These are phyloP conservation scores for Lactarius evosmus DNA, from an alignment of 768 basidiomycete genomes.

Conservation along the genomic window DNA sequence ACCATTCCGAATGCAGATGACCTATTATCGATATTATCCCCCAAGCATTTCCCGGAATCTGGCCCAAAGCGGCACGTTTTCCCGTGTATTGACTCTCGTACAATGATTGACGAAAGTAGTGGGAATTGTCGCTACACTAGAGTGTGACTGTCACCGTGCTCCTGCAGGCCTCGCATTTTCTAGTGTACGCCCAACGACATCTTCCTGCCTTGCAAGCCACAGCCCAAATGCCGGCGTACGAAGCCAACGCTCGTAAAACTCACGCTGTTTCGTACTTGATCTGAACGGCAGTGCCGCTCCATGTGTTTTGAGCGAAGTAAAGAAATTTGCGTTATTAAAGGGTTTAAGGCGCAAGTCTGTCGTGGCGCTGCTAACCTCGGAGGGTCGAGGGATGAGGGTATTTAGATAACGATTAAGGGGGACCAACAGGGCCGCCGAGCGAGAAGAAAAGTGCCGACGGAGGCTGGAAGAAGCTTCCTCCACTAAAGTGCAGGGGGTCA, in stretches of 20 bases:
- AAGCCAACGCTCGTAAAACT: slow-evolving; percentile 78
- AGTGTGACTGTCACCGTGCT: background rate
- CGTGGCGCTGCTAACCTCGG: slow-evolving; percentile 41
- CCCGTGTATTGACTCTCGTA: background rate
- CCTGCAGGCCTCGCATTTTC: slow-evolving; percentile 21
- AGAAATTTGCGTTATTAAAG: slow-evolving; percentile 66
- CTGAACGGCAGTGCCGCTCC: slow-evolving; percentile 75
- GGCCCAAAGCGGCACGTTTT: background rate
- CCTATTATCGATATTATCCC: background rate
- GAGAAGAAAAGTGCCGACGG: slow-evolving; percentile 77
- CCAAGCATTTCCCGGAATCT: background rate
- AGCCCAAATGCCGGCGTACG: slow-evolving; percentile 73
- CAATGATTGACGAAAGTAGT: background rate
- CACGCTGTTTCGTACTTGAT: slow-evolving; percentile 56
- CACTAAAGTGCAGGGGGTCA: slow-evolving; percentile 39
- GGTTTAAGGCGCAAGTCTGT: slow-evolving; percentile 51
- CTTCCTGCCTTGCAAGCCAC: slow-evolving; percentile 77
- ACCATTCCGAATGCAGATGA: background rate
- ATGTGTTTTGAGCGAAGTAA: slow-evolving; percentile 66
- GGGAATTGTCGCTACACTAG: background rate
- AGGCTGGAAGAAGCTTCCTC: slow-evolving; percentile 61
- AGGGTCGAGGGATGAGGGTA: slow-evolving; percentile 73
- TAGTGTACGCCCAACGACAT: slow-evolving; percentile 59
- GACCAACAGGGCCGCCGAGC: slow-evolving; percentile 82
- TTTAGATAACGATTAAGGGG: slow-evolving; percentile 92